A percentile compares a stretch with the other conserved stretches of the same genome.
phyloP scores from a whole-genome alignment of 1,139 yeast genomes.

The Yamadazyma conglobata region DNA sequence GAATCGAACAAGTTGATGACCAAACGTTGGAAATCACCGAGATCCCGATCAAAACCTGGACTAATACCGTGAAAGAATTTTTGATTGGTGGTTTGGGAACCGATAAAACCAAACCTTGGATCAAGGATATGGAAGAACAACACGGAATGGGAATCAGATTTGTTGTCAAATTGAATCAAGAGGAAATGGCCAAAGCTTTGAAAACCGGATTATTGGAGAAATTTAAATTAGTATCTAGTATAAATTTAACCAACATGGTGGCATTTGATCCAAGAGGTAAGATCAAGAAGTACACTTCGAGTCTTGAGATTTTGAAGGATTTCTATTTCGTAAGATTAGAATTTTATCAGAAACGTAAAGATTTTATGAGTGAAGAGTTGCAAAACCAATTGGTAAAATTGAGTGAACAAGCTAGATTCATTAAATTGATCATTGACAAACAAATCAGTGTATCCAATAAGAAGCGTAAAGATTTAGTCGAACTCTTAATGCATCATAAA shows the following conservation, averaged over 20 bases:
- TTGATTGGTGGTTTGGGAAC: conserved; percentile 73
- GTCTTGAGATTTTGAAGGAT: conserved; percentile 76
- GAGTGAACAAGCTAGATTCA: conserved; percentile 84
- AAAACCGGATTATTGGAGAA: conserved; percentile 76
- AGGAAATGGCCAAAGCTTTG: conserved; percentile 79
- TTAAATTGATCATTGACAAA: conserved; percentile 82
- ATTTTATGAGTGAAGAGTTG: conserved; percentile 63
- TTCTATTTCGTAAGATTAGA: conserved; percentile 86
- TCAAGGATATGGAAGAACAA: conserved; percentile 92
- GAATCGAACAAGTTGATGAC: conserved; percentile 75
- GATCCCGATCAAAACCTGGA: conserved; percentile 92
- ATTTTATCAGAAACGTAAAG: conserved; percentile 88
- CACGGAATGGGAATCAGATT: conserved; percentile 82
- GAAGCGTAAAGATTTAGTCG: conserved; percentile 61
- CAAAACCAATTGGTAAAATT: conserved; percentile 74
- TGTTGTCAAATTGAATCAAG: conserved; percentile 66
- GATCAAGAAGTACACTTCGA: conserved; percentile 74
- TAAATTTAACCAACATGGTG: conserved; percentile 85
- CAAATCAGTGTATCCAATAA: conserved; percentile 70
- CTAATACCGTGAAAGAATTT: conserved; percentile 82
- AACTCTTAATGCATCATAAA: conserved; percentile 56
- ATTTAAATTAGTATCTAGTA: conserved; percentile 69
- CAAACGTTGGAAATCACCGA: conserved; percentile 86
- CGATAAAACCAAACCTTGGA: conserved; percentile 77
- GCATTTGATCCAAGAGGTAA: conserved; percentile 93